Evolutionary conservation across 306 rosid genomes (phyloP).

Genomic region (Cicer chorassanicum): DNA sequence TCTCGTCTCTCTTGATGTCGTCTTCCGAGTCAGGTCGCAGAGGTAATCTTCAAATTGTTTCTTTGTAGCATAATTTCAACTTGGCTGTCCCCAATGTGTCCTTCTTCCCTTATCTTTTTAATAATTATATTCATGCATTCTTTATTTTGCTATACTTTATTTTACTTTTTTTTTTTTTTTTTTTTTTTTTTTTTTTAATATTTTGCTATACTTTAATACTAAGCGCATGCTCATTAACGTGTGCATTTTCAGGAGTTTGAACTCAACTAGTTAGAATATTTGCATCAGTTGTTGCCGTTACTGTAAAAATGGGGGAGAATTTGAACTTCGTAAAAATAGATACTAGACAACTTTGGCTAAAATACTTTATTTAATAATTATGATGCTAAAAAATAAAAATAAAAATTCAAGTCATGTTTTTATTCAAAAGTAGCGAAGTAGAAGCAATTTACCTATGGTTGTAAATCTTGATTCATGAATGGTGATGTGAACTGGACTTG

Average conservation of each 20-base stretch:
- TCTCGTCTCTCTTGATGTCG: constrained; percentile 9
- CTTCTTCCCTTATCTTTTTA: not conserved
- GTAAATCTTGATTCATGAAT: not conserved
- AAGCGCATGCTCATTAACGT: not conserved
- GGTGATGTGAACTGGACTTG: not conserved
- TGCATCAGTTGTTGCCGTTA: not conserved
- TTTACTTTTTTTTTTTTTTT: not conserved
- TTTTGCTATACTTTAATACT: not conserved
- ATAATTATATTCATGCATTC: not conserved
- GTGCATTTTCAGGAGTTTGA: not conserved
- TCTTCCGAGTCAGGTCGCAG: constrained; percentile 12
- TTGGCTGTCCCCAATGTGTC: not conserved
- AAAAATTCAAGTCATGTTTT: not conserved
- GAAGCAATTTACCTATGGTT: not conserved
- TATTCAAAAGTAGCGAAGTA: not conserved
- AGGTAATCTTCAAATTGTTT: constrained; percentile 28
- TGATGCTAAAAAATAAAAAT: no score
- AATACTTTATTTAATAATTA: not conserved
- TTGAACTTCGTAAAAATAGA: not conserved
- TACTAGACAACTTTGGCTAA: not conserved
- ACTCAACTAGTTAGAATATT: not conserved
- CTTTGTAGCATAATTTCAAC: not conserved
- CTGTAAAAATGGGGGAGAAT: not conserved
- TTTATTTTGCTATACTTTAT: not conserved
- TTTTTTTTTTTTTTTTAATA: not conserved